phyloP scores from a whole-genome alignment of 176 grass and related monocot species.

The Rhynchospora tenuis region DNA sequence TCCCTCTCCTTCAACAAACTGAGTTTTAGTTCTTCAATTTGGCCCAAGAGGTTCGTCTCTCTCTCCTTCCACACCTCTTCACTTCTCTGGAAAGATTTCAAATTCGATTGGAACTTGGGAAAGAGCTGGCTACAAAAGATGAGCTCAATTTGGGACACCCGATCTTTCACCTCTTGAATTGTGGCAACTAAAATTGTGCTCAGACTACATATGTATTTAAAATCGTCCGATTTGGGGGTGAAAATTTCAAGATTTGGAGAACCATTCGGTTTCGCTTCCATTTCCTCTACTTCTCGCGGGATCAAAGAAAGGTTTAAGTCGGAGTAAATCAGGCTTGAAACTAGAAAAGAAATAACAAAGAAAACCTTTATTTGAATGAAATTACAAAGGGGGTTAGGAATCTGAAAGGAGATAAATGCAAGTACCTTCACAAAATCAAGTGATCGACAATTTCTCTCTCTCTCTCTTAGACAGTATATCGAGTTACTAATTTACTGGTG shows the following conservation, averaged over 20 bases:
- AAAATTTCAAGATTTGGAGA: background rate
- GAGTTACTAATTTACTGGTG: background rate
- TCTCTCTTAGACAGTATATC: background rate
- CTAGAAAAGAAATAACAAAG: constrained; percentile 1
- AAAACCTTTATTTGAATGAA: background rate
- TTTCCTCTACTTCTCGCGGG: constrained; percentile 1
- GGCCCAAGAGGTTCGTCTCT: constrained; percentile 33
- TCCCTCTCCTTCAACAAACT: constrained; percentile 44
- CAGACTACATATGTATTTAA: constrained; percentile 57
- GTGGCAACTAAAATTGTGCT: constrained; percentile 88
- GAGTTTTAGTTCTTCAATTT: constrained; percentile 42
- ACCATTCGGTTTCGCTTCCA: background rate
- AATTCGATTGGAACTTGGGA: constrained; percentile 64
- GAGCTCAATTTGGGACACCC: constrained; percentile 78
- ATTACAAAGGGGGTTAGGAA: background rate
- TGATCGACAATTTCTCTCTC: background rate
- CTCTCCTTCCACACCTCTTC: constrained; percentile 58
- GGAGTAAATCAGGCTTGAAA: background rate
- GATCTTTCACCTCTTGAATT: constrained; percentile 91
- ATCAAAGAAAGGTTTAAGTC: background rate
- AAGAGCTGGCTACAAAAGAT: constrained; percentile 89
- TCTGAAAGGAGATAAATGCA: background rate
- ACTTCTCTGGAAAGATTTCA: constrained; percentile 29
- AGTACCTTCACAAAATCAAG: background rate
- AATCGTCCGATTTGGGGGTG: constrained; percentile 30